Evolutionary conservation across 2,329 filamentous ascomycete genomes (phyloP).

Genomic region (Aureobasidium lini): DNA sequence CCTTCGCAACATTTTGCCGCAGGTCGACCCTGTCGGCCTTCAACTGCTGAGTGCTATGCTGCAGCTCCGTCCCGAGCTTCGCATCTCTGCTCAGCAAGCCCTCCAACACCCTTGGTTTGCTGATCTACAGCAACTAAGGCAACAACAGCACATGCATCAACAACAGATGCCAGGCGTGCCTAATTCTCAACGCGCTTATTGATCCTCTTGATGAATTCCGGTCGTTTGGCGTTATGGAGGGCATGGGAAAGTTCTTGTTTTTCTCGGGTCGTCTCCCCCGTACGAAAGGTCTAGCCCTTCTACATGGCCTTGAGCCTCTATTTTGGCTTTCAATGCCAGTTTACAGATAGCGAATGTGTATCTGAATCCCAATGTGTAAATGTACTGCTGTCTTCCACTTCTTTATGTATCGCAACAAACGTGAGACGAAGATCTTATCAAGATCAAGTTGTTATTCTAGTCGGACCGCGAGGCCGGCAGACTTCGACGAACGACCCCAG

Average conservation of each 20-base stretch:
- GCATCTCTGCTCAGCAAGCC: conserved; percentile 80
- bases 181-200: conserved; percentile 16
- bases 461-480: neutral
- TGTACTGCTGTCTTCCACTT: too few species aligned
- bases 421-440: neutral
- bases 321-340: too few species aligned
- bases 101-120: conserved; percentile 89
- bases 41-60: conserved; percentile 86
- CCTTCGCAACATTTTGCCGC: conserved; percentile 74
- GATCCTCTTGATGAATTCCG: conserved; percentile 1
- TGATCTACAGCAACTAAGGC: conserved; percentile 51
- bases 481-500: neutral
- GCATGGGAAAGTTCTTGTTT: neutral
- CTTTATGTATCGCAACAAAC: too few species aligned
- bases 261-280: neutral
- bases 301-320: too few species aligned
- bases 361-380: too few species aligned
- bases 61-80: conserved; percentile 83
- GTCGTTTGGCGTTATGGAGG: neutral
- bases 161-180: conserved; percentile 16
- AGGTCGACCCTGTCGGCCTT: conserved; percentile 80
- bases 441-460: neutral
- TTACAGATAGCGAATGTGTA: neutral
- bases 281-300: too few species aligned
- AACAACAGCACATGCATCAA: conserved; percentile 15